phyloP scores from a whole-genome alignment of 345 rosid species.

The Arabidopsis arenosa region DNA sequence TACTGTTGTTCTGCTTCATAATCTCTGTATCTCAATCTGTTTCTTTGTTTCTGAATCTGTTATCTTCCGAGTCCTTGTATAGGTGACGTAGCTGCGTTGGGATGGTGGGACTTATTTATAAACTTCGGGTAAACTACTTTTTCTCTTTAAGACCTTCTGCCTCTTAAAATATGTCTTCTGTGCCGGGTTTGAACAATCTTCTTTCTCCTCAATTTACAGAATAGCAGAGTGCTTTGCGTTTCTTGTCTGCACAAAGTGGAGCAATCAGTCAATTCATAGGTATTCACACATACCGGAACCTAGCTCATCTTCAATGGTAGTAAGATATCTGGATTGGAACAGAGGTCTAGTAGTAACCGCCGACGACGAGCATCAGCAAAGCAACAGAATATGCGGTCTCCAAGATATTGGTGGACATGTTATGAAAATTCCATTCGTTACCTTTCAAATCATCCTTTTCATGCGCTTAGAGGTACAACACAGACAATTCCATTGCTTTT shows the following conservation, averaged over 20 bases:
- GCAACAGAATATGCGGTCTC: slow-evolving; percentile 62
- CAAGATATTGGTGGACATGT: slow-evolving; percentile 92
- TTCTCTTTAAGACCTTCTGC: slow-evolving; percentile 20
- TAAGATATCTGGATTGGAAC: slow-evolving; percentile 74
- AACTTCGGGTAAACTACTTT: slow-evolving; percentile 68
- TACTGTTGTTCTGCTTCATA: slow-evolving; percentile 4
- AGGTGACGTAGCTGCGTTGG: slow-evolving; percentile 86
- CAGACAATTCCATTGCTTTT: not conserved
- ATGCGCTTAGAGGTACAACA: slow-evolving; percentile 84
- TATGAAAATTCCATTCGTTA: slow-evolving; percentile 78
- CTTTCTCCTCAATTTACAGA: slow-evolving; percentile 48
- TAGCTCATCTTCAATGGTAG: slow-evolving; percentile 57
- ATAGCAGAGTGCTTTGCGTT: slow-evolving; percentile 95
- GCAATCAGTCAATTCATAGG: slow-evolving; percentile 87
- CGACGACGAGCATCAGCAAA: slow-evolving; percentile 62
- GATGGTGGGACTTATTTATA: slow-evolving; percentile 97
- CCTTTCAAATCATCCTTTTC: slow-evolving; percentile 79
- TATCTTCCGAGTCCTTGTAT: slow-evolving; percentile 33
- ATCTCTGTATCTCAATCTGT: not conserved
- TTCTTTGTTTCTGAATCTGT: slow-evolving; percentile 21
- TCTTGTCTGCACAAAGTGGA: slow-evolving; percentile 89
- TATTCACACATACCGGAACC: slow-evolving; percentile 58
- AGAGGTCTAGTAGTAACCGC: slow-evolving; percentile 65
- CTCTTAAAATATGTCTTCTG: not conserved
- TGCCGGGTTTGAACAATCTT: slow-evolving; percentile 21